Base-by-base conservation (phyloP, 352 stramenopile species). In the Phytophthora megakarya region DNA sequence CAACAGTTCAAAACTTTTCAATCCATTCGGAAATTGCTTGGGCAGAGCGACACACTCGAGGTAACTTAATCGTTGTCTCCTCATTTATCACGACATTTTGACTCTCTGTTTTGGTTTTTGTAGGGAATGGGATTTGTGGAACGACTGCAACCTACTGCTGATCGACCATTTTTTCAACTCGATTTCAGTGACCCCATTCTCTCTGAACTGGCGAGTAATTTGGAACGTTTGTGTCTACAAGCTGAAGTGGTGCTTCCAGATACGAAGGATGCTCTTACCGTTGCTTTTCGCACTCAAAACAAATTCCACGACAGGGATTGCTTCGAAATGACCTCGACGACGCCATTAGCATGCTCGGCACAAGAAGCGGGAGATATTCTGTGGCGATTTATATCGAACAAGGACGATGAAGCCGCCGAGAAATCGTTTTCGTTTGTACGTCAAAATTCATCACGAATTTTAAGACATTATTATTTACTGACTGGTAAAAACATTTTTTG, bases 171-270 rank as follows among this genome's bases (percentile, higher is more conserved):
- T 25, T 49, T 40, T 16, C 50, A 49, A 7, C 21, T 59, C 19
- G 50, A 59, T 25, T 49, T 48, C 19, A 59, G 22, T 10, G 50
- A 28, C 22, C 25, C 25, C 16, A 26, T 59, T 18, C 16, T 49
- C 13, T 16, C 26, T 21, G 25, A 28, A 9, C n/a, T 59, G 26
- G 5, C 50, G 15, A 49, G 25, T 16, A 40, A 30, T 9, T 19
- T 59, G 38, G 23, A 40, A 2, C 25, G 19, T 12, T 18, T 59
- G 22, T n/a, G 25, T 40, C 26, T 57, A 28, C 30, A 57, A 37
- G 35, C 35, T 3, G 35, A 57, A 3, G 12, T 13, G 13, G 49
- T 57, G 13, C 15, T 57, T 6, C 49, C 49, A 18, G 19, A 7
- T 1, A 16, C 46, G 16, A 32, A 25, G 13, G 21, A 57, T 6